Percentiles rank a stretch among this genome's conserved stretches.
These are phyloP conservation scores for Antrodiella citrinella DNA, from an alignment of 768 basidiomycete species.

Conservation along the genomic window DNA sequence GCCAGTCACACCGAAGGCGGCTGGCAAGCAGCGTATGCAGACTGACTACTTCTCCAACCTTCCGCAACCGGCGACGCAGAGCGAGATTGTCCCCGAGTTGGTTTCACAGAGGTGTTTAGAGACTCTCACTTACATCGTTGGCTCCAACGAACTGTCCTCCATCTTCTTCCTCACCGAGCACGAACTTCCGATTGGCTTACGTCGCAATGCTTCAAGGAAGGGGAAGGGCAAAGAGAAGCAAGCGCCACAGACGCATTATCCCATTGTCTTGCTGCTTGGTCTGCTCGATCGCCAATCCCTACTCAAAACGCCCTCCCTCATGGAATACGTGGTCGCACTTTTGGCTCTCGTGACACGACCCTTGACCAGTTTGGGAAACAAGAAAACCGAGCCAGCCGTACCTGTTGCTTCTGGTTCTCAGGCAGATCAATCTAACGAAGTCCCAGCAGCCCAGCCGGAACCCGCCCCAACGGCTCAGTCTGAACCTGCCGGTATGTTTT, in stretches of 20 bases:
- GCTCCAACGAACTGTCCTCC: constrained; percentile 74
- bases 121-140: constrained; percentile 81
- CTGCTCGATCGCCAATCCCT: constrained; percentile 83
- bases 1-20: constrained; percentile 34
- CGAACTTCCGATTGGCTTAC: constrained; percentile 76
- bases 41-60: constrained; percentile 45
- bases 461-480: too few species aligned
- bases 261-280: constrained; percentile 81
- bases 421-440: not conserved
- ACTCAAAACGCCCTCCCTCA: constrained; percentile 80
- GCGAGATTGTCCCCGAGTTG: constrained; percentile 84
- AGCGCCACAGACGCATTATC: constrained; percentile 73
- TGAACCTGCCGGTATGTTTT: too few species aligned
- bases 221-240: constrained; percentile 95
- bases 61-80: constrained; percentile 44
- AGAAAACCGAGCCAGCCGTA: constrained; percentile 23
- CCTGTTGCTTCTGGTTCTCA: constrained; percentile 13
- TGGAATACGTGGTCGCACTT: constrained; percentile 87
- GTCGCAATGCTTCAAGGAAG: constrained; percentile 64
- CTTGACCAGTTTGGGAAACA: constrained; percentile 54
- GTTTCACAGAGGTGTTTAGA: constrained; percentile 94
- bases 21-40: constrained; percentile 62
- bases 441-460: too few species aligned
- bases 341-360: constrained; percentile 87
- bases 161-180: constrained; percentile 96